Evolutionary conservation across 495 filamentous ascomycete genomes (phyloP), one percentile per base, ranked within the genome.

Genomic region (Penicillium longicatenatum): DNA sequence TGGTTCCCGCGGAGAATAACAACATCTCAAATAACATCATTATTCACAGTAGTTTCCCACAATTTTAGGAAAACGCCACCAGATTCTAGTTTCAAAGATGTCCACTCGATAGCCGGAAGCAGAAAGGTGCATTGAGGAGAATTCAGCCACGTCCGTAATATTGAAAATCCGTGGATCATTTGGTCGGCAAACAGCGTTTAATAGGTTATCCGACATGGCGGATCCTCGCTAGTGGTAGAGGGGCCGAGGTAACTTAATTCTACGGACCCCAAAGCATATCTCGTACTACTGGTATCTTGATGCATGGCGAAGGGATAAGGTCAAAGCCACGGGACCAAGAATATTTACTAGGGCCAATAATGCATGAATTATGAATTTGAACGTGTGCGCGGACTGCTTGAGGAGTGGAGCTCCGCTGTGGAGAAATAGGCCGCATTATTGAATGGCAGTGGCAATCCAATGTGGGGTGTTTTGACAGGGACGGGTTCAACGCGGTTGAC

Each of bases 401-500:
- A n/a, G 37, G 16, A 6, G 37, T 39, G 37, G 37, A n/a, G 37
- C 37, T 39, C 5, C 31, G 31, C 31, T 1, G 37, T 39, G 37
- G 37, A 39, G 37, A 39, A n/a, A 12, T 6, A 17, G 4, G 22
- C 14, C 44, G 49, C 54, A 41, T 57, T 61, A 61, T 57, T 61
- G 59, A 50, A 57, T 46, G 29, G 21, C 10, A 49, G 30, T 53
- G 49, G 49, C 54, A 20, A 50, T 24, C 49, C 9, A 4, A 39
- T 53, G 59, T 46, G 57, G 45, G 35, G 54, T 14, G 19, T 31
- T 17, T 53, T 61, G 39, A 48, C 39, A 55, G 47, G 45, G 24
- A 44, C 31, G 22, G 54, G 45, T 22, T 30, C 37, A 45, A 17
- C 39, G 11, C 12, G 55, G 41, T 42, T 29, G 55, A 41, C 52